Conservation (phyloP, 495 filamentous ascomycete genomes). For the Aspergillus sclerotioniger region DNA sequence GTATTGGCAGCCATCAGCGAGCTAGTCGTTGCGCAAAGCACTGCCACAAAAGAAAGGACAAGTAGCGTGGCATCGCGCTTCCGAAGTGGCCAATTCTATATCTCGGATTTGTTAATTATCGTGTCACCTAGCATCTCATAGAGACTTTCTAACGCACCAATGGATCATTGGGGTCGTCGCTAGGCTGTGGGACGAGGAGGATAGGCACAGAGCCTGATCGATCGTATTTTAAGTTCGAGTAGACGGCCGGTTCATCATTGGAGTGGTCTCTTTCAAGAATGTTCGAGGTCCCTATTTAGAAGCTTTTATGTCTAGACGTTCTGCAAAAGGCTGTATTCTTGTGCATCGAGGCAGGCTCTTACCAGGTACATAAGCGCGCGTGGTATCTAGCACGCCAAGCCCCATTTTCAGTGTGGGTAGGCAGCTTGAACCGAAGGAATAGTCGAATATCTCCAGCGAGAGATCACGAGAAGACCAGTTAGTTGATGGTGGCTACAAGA, state of each 20-base stretch:
- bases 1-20: conserved; percentile 89
- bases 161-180: conserved; percentile 78
- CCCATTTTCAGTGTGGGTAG: conserved; percentile 56
- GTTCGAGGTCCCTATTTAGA: conserved; percentile 56
- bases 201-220: conserved; percentile 62
- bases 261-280: conserved; percentile 59
- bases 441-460: neutral
- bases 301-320: neutral
- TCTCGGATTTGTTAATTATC: conserved; percentile 16
- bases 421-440: neutral
- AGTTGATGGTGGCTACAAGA: no score
- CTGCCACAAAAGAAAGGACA: conserved; percentile 72
- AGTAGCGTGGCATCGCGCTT: conserved; percentile 77
- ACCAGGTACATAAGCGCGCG: conserved; percentile 73
- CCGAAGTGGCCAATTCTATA: conserved; percentile 87
- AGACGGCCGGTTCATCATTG: conserved; percentile 30
- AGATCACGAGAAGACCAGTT: neutral
- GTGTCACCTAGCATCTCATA: neutral
- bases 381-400: conserved; percentile 70
- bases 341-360: conserved; percentile 10
- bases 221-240: conserved; percentile 67
- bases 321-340: neutral
- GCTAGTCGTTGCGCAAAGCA: conserved; percentile 76
- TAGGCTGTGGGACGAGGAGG: conserved; percentile 77
- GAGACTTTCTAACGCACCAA: conserved; percentile 43